phyloP scores from a whole-genome alignment of 768 basidiomycete species.

The Termitomyces sp. region DNA sequence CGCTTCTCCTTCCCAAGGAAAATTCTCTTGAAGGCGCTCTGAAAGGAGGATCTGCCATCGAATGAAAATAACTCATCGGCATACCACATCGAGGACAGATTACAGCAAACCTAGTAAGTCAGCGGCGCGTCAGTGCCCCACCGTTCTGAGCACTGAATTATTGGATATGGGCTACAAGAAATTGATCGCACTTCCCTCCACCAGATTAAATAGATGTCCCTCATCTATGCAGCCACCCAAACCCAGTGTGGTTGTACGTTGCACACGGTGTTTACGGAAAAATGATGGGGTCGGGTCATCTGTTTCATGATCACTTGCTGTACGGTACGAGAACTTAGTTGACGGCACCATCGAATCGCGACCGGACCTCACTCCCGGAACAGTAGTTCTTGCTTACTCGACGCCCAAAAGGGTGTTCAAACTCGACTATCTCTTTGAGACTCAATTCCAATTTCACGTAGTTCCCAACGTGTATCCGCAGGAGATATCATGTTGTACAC shows the following conservation, averaged over 20 bases:
- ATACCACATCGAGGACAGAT: neutral
- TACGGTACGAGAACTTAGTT: too few relatives aligned
- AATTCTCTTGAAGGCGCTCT: too few relatives aligned
- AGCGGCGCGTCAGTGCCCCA: too few relatives aligned
- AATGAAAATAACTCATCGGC: neutral
- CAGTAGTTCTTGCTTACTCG: neutral
- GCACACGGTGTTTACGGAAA: neutral
- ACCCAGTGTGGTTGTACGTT: neutral
- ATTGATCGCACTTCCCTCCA: neutral
- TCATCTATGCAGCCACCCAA: neutral
- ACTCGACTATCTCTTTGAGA: neutral
- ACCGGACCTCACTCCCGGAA: neutral
- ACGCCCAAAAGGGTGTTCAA: neutral
- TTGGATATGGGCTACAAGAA: neutral
- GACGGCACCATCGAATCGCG: neutral
- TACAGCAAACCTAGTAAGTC: neutral
- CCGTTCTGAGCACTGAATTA: too few relatives aligned
- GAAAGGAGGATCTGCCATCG: neutral
- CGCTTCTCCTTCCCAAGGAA: neutral
- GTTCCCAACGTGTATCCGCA: neutral
- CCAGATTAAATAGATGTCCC: too few relatives aligned
- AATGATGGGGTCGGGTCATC: neutral
- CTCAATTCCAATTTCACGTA: neutral
- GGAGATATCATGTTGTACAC: neutral
- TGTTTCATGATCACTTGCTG: constrained; percentile 8